phyloP scores from a whole-genome alignment of 2,329 filamentous ascomycete species.

The Clonostachys rhizophaga region DNA sequence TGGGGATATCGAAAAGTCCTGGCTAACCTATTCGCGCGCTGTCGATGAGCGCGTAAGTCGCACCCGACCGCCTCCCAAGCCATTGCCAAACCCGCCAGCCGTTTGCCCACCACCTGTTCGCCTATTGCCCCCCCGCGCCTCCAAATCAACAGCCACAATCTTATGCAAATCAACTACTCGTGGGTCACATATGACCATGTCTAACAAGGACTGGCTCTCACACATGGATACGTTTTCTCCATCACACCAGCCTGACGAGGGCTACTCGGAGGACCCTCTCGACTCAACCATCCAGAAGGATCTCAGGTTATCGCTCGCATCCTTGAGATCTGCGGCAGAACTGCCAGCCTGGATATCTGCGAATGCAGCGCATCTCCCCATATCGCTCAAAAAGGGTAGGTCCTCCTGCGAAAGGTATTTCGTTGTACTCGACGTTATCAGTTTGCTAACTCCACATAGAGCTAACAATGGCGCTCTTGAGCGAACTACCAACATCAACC shows the following conservation, averaged over 20 bases:
- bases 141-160: too few relatives aligned
- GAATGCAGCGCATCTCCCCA: constrained; percentile 43
- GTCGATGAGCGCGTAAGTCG: too few relatives aligned
- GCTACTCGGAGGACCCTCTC: constrained; percentile 75
- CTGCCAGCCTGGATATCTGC: constrained; percentile 44
- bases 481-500: constrained; percentile 72
- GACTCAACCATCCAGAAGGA: constrained; percentile 29
- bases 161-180: too few relatives aligned
- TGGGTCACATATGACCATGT: too few relatives aligned
- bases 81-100: too few relatives aligned
- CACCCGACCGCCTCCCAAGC: too few relatives aligned
- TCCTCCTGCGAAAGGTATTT: constrained; percentile 2
- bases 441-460: constrained; percentile 42
- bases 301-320: constrained; percentile 22
- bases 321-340: constrained; percentile 32
- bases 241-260: constrained; percentile 68
- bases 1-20: too few relatives aligned
- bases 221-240: constrained; percentile 43
- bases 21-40: too few relatives aligned
- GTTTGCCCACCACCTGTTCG: too few relatives aligned
- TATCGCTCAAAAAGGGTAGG: constrained; percentile 45
- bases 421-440: background rate
- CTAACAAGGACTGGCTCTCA: too few relatives aligned
- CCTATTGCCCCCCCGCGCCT: too few relatives aligned
- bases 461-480: constrained; percentile 73